Evolutionary conservation across 2,329 filamentous ascomycete species (phyloP).

Genomic region (Verticillium longisporum): DNA sequence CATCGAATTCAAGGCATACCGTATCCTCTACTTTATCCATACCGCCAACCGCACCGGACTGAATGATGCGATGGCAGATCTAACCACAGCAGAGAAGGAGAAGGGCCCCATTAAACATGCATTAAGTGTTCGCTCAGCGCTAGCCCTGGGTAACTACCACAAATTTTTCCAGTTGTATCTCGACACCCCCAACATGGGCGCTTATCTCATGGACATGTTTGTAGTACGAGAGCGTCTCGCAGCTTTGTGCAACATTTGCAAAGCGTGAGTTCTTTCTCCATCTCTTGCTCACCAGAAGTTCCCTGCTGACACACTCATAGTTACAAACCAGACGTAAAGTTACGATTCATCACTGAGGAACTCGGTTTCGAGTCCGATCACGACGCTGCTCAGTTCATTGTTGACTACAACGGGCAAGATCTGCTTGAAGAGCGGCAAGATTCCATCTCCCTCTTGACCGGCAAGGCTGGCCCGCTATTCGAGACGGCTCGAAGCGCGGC

Average conservation of each 20-base stretch:
- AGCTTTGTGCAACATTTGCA: conserved; percentile 88
- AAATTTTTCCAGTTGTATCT: conserved; percentile 96
- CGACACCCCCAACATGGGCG: conserved; percentile 92
- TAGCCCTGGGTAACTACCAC: conserved; percentile 94
- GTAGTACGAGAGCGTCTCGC: conserved; percentile 86
- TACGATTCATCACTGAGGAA: conserved; percentile 91
- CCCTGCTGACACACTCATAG: conserved; percentile 50
- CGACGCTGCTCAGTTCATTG: conserved; percentile 85
- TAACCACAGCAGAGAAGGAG: conserved; percentile 94
- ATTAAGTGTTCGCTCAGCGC: conserved; percentile 79
- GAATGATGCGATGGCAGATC: conserved; percentile 97
- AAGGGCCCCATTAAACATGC: conserved; percentile 83
- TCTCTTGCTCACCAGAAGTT: background rate
- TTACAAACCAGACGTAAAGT: conserved; percentile 83
- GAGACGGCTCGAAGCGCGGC: conserved; percentile 66
- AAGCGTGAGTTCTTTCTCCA: conserved; percentile 62
- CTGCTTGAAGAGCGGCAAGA: conserved; percentile 72
- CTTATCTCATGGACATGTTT: conserved; percentile 99
- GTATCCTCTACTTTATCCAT: conserved; percentile 99
- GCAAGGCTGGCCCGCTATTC: conserved; percentile 67
- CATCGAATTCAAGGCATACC: conserved; percentile 97
- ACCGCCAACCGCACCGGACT: conserved; percentile 97
- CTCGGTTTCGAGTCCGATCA: conserved; percentile 91
- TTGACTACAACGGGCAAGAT: conserved; percentile 68
- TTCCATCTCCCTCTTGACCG: conserved; percentile 65